Percentiles rank a stretch among this genome's conserved stretches.
Conservation (phyloP, 306 rosid species). For the Casuarina cunninghamiana region DNA sequence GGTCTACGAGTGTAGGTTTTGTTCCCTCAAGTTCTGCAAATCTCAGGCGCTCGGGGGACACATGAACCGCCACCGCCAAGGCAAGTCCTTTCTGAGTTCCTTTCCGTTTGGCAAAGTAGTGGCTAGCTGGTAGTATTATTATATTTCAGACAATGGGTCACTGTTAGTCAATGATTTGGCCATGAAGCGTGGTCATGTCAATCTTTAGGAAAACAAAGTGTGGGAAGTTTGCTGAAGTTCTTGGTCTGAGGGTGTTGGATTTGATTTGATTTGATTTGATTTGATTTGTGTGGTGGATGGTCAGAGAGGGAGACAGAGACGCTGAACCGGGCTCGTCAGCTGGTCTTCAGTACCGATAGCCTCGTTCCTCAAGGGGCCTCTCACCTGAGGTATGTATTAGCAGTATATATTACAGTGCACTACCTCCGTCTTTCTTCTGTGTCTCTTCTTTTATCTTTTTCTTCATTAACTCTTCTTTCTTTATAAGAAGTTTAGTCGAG, state of each 20-base stretch:
- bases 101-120: neutral
- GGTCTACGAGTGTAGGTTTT: constrained; percentile 97
- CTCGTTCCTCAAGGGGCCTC: constrained; percentile 55
- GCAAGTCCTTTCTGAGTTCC: constrained; percentile 35
- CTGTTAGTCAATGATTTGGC: constrained; percentile 34
- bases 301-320: constrained; percentile 99
- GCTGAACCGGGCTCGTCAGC: constrained; percentile 91
- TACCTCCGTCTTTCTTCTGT: neutral
- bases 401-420: neutral
- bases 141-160: neutral
- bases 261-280: constrained; percentile 24
- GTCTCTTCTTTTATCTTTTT: neutral
- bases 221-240: constrained; percentile 21
- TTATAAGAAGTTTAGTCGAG: neutral
- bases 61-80: constrained; percentile 99
- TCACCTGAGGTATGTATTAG: constrained; percentile 64
- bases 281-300: constrained; percentile 17
- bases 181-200: constrained; percentile 55
- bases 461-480: neutral
- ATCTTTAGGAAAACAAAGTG: constrained; percentile 6
- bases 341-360: constrained; percentile 81
- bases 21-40: constrained; percentile 99
- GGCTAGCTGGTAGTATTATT: neutral
- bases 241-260: constrained; percentile 1
- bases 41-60: constrained; percentile 99